Base-by-base conservation (phyloP, 1,139 yeast genomes). In the Meyerozyma guilliermondii region DNA sequence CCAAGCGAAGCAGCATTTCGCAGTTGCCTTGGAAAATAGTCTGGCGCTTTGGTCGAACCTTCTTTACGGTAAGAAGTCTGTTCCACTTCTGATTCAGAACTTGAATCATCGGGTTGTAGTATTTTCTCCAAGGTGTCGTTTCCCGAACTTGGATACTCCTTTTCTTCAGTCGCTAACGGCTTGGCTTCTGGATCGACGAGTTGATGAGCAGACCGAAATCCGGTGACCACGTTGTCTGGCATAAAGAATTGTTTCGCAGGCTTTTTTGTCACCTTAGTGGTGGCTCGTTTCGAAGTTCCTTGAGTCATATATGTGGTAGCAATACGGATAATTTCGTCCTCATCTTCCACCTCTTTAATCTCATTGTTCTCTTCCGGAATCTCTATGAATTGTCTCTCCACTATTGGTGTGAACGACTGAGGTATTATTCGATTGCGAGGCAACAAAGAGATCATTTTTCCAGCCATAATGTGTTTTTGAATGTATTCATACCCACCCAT, bases 401-500 rank as follows among this genome's bases (percentile, higher is more conserved):
- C 78, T 17, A 58, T 56, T 0, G 96, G 96, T 1, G 58, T 57
- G 33, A 65, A 61, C 3, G 66, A 65, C 2, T 56, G 50, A 0
- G 98, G 97, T 2, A 91, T 51, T 6, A 91, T 84, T 43, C 95
- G 64, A 48, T 81, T 83, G 17, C 80, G 76, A 4, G 64, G 63
- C 17, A 65, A 63, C 42, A 78, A 62, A 1, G 59, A 62, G 16
- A 83, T 62, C 26, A 65, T 59, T 38, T 71, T 65, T 7, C 68
- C 65, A 5, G 67, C 62, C 66, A 69, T 67, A 24, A 83, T 76
- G 44, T 76, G 80, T 36, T 73, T 73, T 57, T 94, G 98, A 41
- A 94, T 82, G 57, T 77, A 78, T 45, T 80, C 80, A 60, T 94
- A 92, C 24, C 89, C 94, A 28, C 76, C 84, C 84, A 88, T 80